Evolutionary conservation across 805 yeast genomes (phyloP), one percentile per base, ranked within the genome.

Genomic region (Danielozyma ontarioensis): DNA sequence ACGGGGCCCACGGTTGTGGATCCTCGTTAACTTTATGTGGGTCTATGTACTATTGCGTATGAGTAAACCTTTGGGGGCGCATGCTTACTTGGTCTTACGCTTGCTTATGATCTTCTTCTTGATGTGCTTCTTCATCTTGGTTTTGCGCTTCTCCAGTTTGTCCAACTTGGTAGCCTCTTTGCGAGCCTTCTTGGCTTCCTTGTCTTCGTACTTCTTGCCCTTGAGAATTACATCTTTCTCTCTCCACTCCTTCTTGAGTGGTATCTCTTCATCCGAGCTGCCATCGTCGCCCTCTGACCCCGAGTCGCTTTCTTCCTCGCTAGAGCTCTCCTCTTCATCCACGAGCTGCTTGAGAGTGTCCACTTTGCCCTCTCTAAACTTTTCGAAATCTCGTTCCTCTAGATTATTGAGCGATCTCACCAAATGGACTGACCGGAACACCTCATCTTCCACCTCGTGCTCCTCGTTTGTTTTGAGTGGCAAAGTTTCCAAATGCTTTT

Each of bases 301-400:
- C 1, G 46, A 46, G 10, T 35, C 32, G 4, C 23, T 28, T 12
- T 25, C 32, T 4, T 13, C 35, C 3, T 13, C 27, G 6, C 19
- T 10, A 12, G 45, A 37, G 17, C 42, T 31, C 17, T 34, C 32
- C 3, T 36, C 63, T 16, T 62, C 63, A n/a, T 23, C 30, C 19
- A 77, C 76, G 31, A 83, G 58, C 33, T 79, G 80, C 36, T 75
- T 80, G 41, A 93, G 65, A 2, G 90, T 80, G 42, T 80, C 87
- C 25, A 86, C 83, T 44, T 85, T 79, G 17, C 96, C 97, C 39
- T 78, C 76, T 1, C 78, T 67, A 44, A 84, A 83, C 48, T 83
- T 80, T 30, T 76, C 80, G 45, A 84, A 86, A 55, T 93, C 98
- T 39, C 96, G 71, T 51, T 93, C 98, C 53, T 93, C 85, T 55